phyloP scores from a whole-genome alignment of 768 basidiomycete species.

The Agaricus subrufescens region DNA sequence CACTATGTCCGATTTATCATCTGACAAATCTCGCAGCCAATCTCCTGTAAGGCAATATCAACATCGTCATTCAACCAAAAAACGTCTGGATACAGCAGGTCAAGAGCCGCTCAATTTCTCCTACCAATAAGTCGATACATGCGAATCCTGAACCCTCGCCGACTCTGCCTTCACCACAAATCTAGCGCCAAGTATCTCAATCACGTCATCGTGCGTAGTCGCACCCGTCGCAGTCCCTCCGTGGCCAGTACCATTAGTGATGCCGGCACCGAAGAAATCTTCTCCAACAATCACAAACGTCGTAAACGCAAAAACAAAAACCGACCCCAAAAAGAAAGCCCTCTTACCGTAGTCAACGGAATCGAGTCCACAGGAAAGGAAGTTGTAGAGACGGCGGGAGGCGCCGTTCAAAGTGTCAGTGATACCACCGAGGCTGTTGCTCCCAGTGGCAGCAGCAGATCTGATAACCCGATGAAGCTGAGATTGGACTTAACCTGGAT shows the following conservation, averaged over 20 bases:
- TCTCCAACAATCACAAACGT: background rate
- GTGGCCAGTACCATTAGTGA: slow-evolving; percentile 6
- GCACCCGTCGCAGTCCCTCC: slow-evolving; percentile 12
- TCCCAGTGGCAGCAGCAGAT: background rate
- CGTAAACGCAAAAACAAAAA: slow-evolving; percentile 13
- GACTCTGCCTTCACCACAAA: background rate
- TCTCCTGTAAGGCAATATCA: no score
- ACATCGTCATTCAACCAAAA: no score
- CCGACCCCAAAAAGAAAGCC: background rate
- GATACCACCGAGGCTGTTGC: slow-evolving; percentile 2
- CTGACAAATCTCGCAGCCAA: no score
- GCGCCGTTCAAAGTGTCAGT: background rate
- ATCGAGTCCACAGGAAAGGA: slow-evolving; percentile 10
- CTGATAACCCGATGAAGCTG: slow-evolving; percentile 18
- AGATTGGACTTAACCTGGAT: slow-evolving; percentile 28
- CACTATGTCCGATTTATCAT: no score
- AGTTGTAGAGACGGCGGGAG: background rate
- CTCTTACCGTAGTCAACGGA: slow-evolving; percentile 17
- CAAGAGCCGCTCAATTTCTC: no score
- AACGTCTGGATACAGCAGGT: no score
- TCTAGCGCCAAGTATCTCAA: no score
- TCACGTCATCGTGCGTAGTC: slow-evolving; percentile 14
- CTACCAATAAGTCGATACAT: no score
- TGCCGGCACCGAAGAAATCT: background rate
- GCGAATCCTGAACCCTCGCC: background rate